A percentile compares a stretch with the other conserved stretches of the same genome.
These are phyloP conservation scores for Syzygium aromaticum DNA, from an alignment of 345 rosid species.

Conservation along the genomic window DNA sequence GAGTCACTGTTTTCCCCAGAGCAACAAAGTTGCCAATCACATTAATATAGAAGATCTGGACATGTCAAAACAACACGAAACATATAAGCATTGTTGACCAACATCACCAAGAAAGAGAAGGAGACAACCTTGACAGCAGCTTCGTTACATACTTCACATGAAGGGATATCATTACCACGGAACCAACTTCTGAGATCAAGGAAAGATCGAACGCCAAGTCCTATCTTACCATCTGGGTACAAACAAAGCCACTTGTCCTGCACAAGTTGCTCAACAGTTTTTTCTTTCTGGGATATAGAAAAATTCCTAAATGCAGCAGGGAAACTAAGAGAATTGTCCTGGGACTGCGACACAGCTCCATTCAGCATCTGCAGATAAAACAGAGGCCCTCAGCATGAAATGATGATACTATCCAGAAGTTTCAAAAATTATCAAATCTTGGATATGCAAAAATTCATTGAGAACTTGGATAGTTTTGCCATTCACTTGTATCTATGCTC, in stretches of 20 bases:
- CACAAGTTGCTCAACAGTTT: conserved; percentile 61
- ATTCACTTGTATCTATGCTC: not conserved
- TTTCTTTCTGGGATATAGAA: conserved; percentile 76
- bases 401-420: not conserved
- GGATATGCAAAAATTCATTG: not conserved
- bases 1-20: not conserved
- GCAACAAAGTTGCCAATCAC: not conserved
- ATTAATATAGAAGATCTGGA: not conserved
- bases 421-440: not conserved
- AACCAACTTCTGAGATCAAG: conserved; percentile 87
- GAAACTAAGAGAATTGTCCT: conserved; percentile 25
- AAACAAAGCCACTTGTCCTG: conserved; percentile 69
- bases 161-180: conserved; percentile 54
- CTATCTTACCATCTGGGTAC: conserved; percentile 49
- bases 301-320: conserved; percentile 80
- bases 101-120: not conserved
- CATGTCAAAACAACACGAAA: not conserved
- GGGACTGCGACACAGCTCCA: conserved; percentile 26
- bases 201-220: conserved; percentile 75
- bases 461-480: not conserved
- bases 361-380: conserved; percentile 25
- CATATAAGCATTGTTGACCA: not conserved
- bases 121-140: conserved; percentile 71
- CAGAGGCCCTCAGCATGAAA: conserved; percentile 6
- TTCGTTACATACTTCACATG: conserved; percentile 89